These are phyloP conservation scores for Kuraishia piskuri DNA, from an alignment of 805 yeast genomes.

Conservation along the genomic window DNA sequence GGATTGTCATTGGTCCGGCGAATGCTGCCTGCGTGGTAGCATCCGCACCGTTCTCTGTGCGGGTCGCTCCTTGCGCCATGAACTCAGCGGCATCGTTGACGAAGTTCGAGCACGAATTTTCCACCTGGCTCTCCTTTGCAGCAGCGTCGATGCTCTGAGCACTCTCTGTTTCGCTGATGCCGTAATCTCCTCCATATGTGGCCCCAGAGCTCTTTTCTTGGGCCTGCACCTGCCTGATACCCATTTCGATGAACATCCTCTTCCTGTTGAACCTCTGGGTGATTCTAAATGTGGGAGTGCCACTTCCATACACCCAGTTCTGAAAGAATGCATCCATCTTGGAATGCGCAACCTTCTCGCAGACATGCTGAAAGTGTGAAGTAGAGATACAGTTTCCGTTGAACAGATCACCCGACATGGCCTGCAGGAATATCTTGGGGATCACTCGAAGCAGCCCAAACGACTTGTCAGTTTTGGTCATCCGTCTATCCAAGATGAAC, in stretches of 20 bases:
- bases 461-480: conserved; percentile 94
- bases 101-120: conserved; percentile 27
- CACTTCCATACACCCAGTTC: conserved; percentile 89
- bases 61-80: background rate
- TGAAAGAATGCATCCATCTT: conserved; percentile 76
- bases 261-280: conserved; percentile 92
- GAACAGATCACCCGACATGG: conserved; percentile 88
- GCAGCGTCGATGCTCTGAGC: conserved; percentile 3
- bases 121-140: conserved; percentile 8
- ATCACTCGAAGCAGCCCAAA: conserved; percentile 87
- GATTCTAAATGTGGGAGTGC: conserved; percentile 81
- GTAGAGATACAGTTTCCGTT: conserved; percentile 72
- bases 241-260: conserved; percentile 89
- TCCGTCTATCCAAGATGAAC: conserved; percentile 76
- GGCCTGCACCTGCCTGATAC: conserved; percentile 83
- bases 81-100: conserved; percentile 39
- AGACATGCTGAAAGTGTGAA: conserved; percentile 81
- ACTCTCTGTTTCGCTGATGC: conserved; percentile 6
- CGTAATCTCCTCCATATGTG: conserved; percentile 8
- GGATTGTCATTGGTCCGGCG: conserved; percentile 91
- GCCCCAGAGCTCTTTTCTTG: conserved; percentile 1
- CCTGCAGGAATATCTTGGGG: conserved; percentile 86
- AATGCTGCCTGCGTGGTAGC: conserved; percentile 44
- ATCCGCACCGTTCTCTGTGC: conserved; percentile 18
- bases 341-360: conserved; percentile 89